These are phyloP conservation scores for Kondoa subrosea DNA, from an alignment of 768 basidiomycete genomes.

Conservation along the genomic window DNA sequence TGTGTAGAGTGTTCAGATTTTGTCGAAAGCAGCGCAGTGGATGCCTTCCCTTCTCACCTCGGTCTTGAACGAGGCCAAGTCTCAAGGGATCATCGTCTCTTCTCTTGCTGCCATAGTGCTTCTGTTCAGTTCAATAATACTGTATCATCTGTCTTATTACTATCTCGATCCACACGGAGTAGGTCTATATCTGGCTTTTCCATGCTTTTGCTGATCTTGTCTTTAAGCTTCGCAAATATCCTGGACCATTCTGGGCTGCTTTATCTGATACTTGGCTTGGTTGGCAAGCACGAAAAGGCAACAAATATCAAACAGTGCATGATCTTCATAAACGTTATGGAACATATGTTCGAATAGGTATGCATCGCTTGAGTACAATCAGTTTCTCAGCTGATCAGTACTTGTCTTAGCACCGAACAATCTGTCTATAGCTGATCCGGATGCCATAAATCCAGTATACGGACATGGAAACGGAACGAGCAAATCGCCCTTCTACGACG, in stretches of 20 bases:
- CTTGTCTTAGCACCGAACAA: constrained; percentile 51
- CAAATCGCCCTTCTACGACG: constrained; percentile 51
- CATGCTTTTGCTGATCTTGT: too few relatives aligned
- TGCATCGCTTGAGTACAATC: not conserved
- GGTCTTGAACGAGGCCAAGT: too few relatives aligned
- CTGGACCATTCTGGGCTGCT: constrained; percentile 51
- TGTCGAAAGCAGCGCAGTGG: too few relatives aligned
- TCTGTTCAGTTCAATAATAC: too few relatives aligned
- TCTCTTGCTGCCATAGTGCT: too few relatives aligned
- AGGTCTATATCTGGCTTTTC: too few relatives aligned
- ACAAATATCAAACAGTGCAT: constrained; percentile 59
- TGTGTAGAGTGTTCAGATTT: too few relatives aligned
- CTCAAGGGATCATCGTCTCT: too few relatives aligned
- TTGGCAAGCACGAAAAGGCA: constrained; percentile 47
- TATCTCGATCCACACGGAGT: not conserved
- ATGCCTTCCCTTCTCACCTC: too few relatives aligned
- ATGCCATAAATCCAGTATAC: constrained; percentile 56
- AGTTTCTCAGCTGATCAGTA: not conserved
- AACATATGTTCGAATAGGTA: constrained; percentile 26
- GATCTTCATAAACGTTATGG: constrained; percentile 57
- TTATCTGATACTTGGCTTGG: constrained; percentile 61
- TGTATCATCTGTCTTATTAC: too few relatives aligned
- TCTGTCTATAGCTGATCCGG: constrained; percentile 58
- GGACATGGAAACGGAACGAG: constrained; percentile 69
- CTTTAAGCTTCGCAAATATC: not conserved